A percentile compares a stretch with the other conserved stretches of the same genome.
Conservation (phyloP, 2,329 filamentous ascomycete genomes). For the Peltaster fructicola region DNA sequence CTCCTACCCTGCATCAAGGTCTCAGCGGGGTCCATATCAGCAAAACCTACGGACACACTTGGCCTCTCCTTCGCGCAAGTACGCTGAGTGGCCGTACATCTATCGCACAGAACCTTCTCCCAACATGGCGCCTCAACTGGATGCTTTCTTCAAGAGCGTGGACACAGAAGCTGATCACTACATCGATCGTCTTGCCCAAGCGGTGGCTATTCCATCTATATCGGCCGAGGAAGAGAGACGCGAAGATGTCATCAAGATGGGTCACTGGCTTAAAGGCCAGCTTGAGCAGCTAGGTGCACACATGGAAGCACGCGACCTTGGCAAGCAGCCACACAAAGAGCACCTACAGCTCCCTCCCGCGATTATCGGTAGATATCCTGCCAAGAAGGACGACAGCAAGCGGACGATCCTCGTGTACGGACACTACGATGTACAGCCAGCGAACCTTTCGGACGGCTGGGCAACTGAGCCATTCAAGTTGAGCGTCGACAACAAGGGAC, state of each 20-base stretch:
- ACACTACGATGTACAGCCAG: constrained; percentile 97
- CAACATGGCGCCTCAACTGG: constrained; percentile 72
- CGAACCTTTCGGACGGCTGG: constrained; percentile 86
- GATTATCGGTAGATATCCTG: constrained; percentile 64
- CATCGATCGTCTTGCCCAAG: constrained; percentile 76
- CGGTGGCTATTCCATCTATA: constrained; percentile 90
- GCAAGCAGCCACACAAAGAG: constrained; percentile 83
- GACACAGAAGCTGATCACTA: constrained; percentile 63
- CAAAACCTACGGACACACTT: too few relatives aligned
- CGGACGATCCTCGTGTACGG: constrained; percentile 92
- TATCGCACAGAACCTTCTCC: constrained; percentile 21
- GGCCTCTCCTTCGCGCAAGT: too few relatives aligned
- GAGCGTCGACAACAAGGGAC: constrained; percentile 69
- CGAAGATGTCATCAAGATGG: constrained; percentile 91
- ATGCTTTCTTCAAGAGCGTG: constrained; percentile 85
- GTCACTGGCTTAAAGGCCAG: constrained; percentile 70
- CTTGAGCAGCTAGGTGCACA: constrained; percentile 68
- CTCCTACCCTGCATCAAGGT: too few relatives aligned
- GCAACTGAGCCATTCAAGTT: constrained; percentile 85
- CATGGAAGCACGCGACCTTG: constrained; percentile 71
- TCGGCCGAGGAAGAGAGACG: constrained; percentile 80
- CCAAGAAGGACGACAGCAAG: constrained; percentile 75
- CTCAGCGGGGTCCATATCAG: too few relatives aligned
- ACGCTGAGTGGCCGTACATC: constrained; percentile 33
- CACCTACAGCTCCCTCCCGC: constrained; percentile 84